A percentile compares a stretch with the other conserved stretches of the same genome.
These are phyloP conservation scores for Suillus paluster DNA, from an alignment of 768 basidiomycete genomes.

Conservation along the genomic window DNA sequence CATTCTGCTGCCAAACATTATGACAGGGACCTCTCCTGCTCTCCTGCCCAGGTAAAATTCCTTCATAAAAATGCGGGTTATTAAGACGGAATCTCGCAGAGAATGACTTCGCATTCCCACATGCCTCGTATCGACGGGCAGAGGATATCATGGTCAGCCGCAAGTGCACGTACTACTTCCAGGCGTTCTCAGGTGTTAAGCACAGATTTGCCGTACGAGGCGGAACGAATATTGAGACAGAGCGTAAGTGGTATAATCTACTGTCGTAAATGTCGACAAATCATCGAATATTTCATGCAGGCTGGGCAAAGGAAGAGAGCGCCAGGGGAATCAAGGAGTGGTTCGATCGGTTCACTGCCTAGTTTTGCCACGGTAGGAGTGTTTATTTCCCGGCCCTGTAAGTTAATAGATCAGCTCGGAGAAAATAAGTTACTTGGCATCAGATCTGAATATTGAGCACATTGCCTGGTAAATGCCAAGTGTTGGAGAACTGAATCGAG, in stretches of 20 bases:
- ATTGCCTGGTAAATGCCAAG: neutral
- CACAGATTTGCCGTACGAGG: slow-evolving; percentile 27
- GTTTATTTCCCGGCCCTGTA: neutral
- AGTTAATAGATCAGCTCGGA: neutral
- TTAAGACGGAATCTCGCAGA: slow-evolving; percentile 37
- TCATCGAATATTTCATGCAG: slow-evolving; percentile 28
- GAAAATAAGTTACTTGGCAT: neutral
- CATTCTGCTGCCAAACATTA: neutral
- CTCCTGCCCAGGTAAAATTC: slow-evolving; percentile 25
- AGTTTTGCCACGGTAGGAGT: neutral
- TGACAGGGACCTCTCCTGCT: slow-evolving; percentile 23
- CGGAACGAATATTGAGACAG: slow-evolving; percentile 16
- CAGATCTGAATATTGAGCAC: neutral
- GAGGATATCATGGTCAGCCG: slow-evolving; percentile 56
- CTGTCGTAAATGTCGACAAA: neutral
- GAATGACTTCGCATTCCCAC: slow-evolving; percentile 52
- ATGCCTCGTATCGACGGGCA: slow-evolving; percentile 54
- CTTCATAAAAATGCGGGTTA: neutral
- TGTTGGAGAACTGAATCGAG: neutral
- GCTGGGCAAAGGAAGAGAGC: slow-evolving; percentile 63
- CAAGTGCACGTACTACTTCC: slow-evolving; percentile 55
- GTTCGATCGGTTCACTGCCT: slow-evolving; percentile 46
- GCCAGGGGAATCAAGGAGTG: slow-evolving; percentile 51
- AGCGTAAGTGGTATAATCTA: slow-evolving; percentile 18
- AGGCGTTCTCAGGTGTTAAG: slow-evolving; percentile 52